Percentiles rank a stretch among this genome's conserved stretches.
Conservation (phyloP, 345 rosid genomes). For the Eucalyptus albens region DNA sequence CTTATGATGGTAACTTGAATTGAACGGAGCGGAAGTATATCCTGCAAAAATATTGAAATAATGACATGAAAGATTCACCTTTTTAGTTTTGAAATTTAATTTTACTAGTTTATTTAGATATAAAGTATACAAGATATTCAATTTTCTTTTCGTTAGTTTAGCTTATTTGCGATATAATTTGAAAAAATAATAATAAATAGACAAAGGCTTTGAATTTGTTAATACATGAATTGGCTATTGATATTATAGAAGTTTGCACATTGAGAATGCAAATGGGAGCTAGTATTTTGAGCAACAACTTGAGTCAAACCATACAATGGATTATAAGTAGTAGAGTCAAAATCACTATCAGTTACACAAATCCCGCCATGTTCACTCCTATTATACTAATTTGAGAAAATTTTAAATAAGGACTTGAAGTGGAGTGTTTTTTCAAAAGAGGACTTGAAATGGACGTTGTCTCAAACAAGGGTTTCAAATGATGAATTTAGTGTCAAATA, state of each 20-base stretch:
- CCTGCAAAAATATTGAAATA: not conserved
- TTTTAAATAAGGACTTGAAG: no score
- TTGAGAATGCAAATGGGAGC: not conserved
- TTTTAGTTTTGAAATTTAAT: rapidly evolving
- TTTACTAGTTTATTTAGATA: no score
- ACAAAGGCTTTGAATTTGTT: not conserved
- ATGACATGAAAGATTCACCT: rapidly evolving
- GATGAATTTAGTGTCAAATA: no score
- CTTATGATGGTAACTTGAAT: not conserved
- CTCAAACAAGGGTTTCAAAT: no score
- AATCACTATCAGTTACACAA: not conserved
- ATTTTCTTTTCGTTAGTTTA: not conserved
- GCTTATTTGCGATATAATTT: not conserved
- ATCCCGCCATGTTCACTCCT: no score
- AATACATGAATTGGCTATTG: not conserved
- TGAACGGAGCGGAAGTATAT: rapidly evolving
- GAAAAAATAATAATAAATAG: not conserved
- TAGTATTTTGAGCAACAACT: not conserved
- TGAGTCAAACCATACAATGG: not conserved
- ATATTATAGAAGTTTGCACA: not conserved
- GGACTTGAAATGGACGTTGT: no score
- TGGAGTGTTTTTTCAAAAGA: no score
- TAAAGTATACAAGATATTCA: no score
- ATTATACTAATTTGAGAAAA: no score
- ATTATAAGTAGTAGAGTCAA: not conserved